A percentile compares a stretch with the other conserved stretches of the same genome.
These are phyloP conservation scores for Cicer arietinum DNA, from an alignment of 306 rosid genomes.

Conservation along the genomic window DNA sequence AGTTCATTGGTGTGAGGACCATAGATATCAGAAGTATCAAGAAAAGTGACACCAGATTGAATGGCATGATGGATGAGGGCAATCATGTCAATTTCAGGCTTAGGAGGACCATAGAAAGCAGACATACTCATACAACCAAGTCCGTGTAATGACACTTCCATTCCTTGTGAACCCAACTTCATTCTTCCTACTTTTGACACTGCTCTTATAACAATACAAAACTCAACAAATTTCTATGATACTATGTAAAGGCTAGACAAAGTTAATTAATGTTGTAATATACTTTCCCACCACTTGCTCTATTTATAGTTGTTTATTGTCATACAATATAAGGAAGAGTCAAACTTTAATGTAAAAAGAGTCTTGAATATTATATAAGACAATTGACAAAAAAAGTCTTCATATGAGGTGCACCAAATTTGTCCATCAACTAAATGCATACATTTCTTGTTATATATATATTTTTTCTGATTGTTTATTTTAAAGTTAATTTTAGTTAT, in stretches of 20 bases:
- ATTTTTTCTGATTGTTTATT: too few relatives aligned
- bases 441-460: too few relatives aligned
- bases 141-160: slow-evolving; percentile 66
- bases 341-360: too few relatives aligned
- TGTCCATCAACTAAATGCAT: too few relatives aligned
- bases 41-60: slow-evolving; percentile 40
- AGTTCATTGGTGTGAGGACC: slow-evolving; percentile 72
- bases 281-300: too few relatives aligned
- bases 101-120: slow-evolving; percentile 60
- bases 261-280: neutral
- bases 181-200: slow-evolving; percentile 60
- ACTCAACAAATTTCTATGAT: neutral
- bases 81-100: slow-evolving; percentile 75
- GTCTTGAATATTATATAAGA: too few relatives aligned
- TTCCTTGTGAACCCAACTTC: slow-evolving; percentile 64
- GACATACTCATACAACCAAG: slow-evolving; percentile 88
- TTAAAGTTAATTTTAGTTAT: too few relatives aligned
- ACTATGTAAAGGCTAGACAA: too few relatives aligned
- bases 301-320: too few relatives aligned
- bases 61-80: slow-evolving; percentile 64
- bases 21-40: slow-evolving; percentile 68
- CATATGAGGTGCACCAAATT: too few relatives aligned
- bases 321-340: too few relatives aligned
- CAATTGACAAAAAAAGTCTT: too few relatives aligned
- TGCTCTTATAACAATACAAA: neutral